phyloP scores from a whole-genome alignment of 108 stramenopile species.

The Phaeodactylum tricornutum region DNA sequence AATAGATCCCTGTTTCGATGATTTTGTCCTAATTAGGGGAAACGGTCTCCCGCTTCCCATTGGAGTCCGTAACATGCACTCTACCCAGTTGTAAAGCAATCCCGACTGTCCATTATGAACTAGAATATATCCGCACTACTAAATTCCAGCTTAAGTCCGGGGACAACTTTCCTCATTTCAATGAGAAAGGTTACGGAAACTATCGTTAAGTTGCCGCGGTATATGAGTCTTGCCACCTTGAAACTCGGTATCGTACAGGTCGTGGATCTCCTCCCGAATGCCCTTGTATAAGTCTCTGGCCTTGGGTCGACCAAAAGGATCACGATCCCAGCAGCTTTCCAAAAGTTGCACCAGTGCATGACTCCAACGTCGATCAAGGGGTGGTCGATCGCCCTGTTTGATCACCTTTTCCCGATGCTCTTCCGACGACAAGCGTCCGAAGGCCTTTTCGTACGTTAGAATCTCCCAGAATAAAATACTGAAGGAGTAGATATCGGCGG shows the following conservation, averaged over 20 bases:
- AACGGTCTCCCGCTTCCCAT: too few relatives aligned
- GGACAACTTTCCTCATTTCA: too few relatives aligned
- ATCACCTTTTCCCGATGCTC: slow-evolving; percentile 30
- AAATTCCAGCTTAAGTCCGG: too few relatives aligned
- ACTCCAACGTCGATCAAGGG: slow-evolving; percentile 1
- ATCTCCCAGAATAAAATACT: slow-evolving; percentile 69
- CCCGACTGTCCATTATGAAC: too few relatives aligned
- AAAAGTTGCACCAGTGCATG: neutral
- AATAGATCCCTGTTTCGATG: too few relatives aligned
- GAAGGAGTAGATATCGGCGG: slow-evolving; percentile 63
- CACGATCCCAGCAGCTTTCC: slow-evolving; percentile 4
- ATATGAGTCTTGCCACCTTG: too few relatives aligned
- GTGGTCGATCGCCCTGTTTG: slow-evolving; percentile 20
- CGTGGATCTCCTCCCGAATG: slow-evolving; percentile 4
- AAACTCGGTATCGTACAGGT: slow-evolving; percentile 1
- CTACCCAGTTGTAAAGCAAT: too few relatives aligned
- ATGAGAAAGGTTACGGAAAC: too few relatives aligned
- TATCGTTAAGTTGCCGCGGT: too few relatives aligned
- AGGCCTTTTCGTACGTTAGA: slow-evolving; percentile 48
- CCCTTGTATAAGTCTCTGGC: slow-evolving; percentile 1
- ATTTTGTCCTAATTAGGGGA: too few relatives aligned
- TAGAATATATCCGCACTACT: too few relatives aligned
- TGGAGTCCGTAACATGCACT: too few relatives aligned
- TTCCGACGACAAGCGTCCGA: slow-evolving; percentile 27
- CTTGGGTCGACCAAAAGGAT: slow-evolving; percentile 1